phyloP scores from a whole-genome alignment of 192 early-diverging fungal genomes.

The Coemansia interrupta region DNA sequence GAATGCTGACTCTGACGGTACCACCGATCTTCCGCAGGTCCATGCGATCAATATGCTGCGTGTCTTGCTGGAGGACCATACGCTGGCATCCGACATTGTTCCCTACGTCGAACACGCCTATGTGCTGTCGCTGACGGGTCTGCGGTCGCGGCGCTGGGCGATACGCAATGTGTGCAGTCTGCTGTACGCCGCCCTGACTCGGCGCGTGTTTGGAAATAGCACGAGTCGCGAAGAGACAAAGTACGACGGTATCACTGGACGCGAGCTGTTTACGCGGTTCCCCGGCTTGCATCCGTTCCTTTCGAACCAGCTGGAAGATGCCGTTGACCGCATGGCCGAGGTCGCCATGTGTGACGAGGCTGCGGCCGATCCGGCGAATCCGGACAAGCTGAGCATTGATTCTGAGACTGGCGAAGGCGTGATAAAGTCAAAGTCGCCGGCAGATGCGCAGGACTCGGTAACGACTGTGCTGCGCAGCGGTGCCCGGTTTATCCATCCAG shows the following conservation, averaged over 20 bases:
- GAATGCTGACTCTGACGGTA: constrained; percentile 60
- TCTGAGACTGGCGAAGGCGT: not conserved
- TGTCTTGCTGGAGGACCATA: constrained; percentile 77
- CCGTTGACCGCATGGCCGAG: constrained; percentile 58
- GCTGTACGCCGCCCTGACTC: constrained; percentile 82
- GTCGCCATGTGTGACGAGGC: constrained; percentile 20
- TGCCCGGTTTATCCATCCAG: constrained; percentile 69
- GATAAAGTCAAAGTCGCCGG: not conserved
- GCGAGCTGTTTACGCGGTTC: constrained; percentile 89
- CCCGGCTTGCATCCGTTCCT: constrained; percentile 77
- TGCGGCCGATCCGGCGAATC: not conserved
- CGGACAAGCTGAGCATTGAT: not conserved
- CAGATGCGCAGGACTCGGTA: constrained; percentile 5
- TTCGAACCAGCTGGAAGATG: constrained; percentile 66
- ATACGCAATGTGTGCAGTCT: constrained; percentile 92
- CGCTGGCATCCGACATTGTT: constrained; percentile 68
- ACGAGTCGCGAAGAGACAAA: constrained; percentile 69
- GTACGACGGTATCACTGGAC: constrained; percentile 73
- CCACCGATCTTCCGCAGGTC: constrained; percentile 83
- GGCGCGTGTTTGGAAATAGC: constrained; percentile 81
- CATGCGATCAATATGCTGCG: constrained; percentile 90
- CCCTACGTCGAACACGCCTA: constrained; percentile 75
- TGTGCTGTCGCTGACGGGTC: constrained; percentile 72
- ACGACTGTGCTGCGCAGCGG: constrained; percentile 29
- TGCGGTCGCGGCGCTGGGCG: constrained; percentile 80